A percentile compares a stretch with the other conserved stretches of the same genome.
Evolutionary conservation across 2,329 filamentous ascomycete genomes (phyloP).

Genomic region (Diaporthe caulivora): DNA sequence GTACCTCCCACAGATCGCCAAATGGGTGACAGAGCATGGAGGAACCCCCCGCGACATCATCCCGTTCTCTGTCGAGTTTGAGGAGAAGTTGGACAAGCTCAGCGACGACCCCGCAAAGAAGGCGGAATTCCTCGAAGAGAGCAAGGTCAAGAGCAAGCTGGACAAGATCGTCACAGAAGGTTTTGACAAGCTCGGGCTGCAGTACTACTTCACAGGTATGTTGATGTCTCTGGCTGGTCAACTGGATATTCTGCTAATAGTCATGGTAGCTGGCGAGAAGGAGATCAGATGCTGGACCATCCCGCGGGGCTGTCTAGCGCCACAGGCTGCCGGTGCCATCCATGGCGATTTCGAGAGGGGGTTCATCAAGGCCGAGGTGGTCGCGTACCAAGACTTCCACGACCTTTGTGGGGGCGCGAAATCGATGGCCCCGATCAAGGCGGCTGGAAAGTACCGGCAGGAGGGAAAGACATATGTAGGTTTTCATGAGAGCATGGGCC

Average conservation of each 20-base stretch:
- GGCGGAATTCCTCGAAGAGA: slow-evolving; percentile 53
- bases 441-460: slow-evolving; percentile 59
- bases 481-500: background rate
- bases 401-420: slow-evolving; percentile 57
- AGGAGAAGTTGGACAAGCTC: slow-evolving; percentile 56
- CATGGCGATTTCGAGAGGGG: slow-evolving; percentile 58
- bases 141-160: slow-evolving; percentile 56
- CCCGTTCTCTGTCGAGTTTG: slow-evolving; percentile 59
- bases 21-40: slow-evolving; percentile 59
- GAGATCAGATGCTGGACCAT: slow-evolving; percentile 60
- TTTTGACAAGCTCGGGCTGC: slow-evolving; percentile 57
- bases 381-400: slow-evolving; percentile 59
- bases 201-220: slow-evolving; percentile 59
- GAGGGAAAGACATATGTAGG: slow-evolving; percentile 58
- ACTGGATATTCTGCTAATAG: slow-evolving; percentile 19
- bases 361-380: slow-evolving; percentile 61
- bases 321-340: slow-evolving; percentile 56
- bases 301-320: slow-evolving; percentile 52
- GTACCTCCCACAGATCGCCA: slow-evolving; percentile 57
- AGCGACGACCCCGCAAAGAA: slow-evolving; percentile 52
- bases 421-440: slow-evolving; percentile 59
- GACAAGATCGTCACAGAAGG: slow-evolving; percentile 59
- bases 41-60: slow-evolving; percentile 56
- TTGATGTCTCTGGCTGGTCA: background rate
- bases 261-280: slow-evolving; percentile 54